Evolutionary conservation across 2,329 filamentous ascomycete species (phyloP), one percentile per base, ranked within the genome.

Genomic region (Colletotrichum phormii): DNA sequence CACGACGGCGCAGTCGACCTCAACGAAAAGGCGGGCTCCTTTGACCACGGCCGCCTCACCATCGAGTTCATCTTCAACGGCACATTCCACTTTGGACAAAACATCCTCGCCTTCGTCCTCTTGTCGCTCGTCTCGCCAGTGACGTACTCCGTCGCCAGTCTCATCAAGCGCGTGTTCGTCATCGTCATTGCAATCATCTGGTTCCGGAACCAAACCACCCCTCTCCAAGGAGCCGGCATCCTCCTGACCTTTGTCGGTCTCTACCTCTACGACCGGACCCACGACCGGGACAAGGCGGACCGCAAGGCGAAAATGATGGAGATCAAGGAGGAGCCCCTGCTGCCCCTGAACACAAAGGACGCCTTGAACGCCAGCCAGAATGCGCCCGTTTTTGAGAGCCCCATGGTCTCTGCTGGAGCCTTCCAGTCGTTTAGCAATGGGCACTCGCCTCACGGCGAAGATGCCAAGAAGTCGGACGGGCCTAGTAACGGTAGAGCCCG

Each of bases 51-150:
- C 31, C 90, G 94, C 2, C 81, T 93, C 57, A 85, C 88, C 0
- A 79, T 97, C n/a, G 97, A 99, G 80, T 98, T 97, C 81, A 81
- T 98, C 64, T 98, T 99, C 88, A 99, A 99, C 81, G 97, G 97
- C 67, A 92, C 95, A 4, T 98, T 97, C 80, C 97, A 99, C 83
- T 99, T 98, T 82, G 94, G 91, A 18, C 97, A 99, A 80, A 98
- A 97, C 80, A 97, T 99, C 65, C 89, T 99, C 67, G 97, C 97
- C 0, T 99, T 99, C 80, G 87, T 98, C 26, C 88, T 99, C 6
- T 87, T 99, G 7, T 98, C 95, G 66, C 93, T 98, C 86, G 93
- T 98, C 13, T 97, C 95, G 0, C 97, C 97, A 0, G 97, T 99
- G 49, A 98, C 97, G 0, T 99, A 99, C 85, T 98, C 95, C 0